Percentiles rank a stretch among this genome's conserved stretches.
Conservation (phyloP, 2,329 filamentous ascomycete genomes). For the Calonectria fujianensis region DNA sequence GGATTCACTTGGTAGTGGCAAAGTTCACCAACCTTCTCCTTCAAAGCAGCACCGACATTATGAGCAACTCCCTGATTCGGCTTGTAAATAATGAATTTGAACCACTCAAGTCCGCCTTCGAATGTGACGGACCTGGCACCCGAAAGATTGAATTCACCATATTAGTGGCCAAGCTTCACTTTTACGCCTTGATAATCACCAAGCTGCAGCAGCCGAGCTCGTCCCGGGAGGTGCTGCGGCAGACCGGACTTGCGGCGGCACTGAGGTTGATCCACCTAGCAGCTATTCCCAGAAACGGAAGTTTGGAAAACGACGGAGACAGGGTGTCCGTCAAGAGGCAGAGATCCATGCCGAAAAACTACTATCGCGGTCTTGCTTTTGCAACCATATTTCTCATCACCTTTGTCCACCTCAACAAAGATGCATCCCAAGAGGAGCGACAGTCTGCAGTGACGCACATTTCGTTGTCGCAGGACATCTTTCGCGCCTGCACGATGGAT, state of each 20-base stretch:
- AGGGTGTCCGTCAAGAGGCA: slow-evolving; percentile 14
- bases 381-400: slow-evolving; percentile 47
- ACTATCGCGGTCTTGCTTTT: slow-evolving; percentile 44
- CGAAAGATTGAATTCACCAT: slow-evolving; percentile 41
- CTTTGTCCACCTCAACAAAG: slow-evolving; percentile 39
- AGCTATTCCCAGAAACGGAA: slow-evolving; percentile 18
- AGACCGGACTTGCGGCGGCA: slow-evolving; percentile 36
- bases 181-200: slow-evolving; percentile 42
- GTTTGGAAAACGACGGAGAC: neutral
- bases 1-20: slow-evolving; percentile 42
- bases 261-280: slow-evolving; percentile 42
- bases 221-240: slow-evolving; percentile 39
- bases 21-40: slow-evolving; percentile 44
- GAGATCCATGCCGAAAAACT: slow-evolving; percentile 43
- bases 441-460: slow-evolving; percentile 45
- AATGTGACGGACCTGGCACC: slow-evolving; percentile 8
- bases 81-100: slow-evolving; percentile 45
- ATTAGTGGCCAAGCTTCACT: slow-evolving; percentile 41
- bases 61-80: slow-evolving; percentile 41
- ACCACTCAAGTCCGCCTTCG: slow-evolving; percentile 31
- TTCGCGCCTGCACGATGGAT: slow-evolving; percentile 32
- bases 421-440: slow-evolving; percentile 31
- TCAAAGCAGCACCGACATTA: slow-evolving; percentile 39
- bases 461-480: slow-evolving; percentile 36
- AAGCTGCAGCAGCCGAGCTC: slow-evolving; percentile 34